Evolutionary conservation across 768 basidiomycete genomes (phyloP).

Genomic region (Tricholoma terreum): DNA sequence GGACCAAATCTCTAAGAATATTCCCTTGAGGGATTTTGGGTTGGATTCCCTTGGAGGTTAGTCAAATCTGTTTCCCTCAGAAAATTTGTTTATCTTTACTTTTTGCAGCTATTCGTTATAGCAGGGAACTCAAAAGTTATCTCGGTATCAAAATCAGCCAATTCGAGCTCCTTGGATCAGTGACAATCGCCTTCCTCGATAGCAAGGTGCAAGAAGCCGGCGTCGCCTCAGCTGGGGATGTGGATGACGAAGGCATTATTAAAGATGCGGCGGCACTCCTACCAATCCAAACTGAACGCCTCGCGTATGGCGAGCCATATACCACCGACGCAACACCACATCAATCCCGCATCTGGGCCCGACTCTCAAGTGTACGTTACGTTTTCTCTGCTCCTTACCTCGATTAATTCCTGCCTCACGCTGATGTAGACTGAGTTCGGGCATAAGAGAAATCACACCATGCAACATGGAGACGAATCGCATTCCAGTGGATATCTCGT

Average conservation of each 20-base stretch:
- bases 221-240: background rate
- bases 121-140: background rate
- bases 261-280: background rate
- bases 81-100: no score
- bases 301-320: background rate
- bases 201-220: background rate
- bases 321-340: background rate
- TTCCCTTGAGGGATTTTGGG: background rate
- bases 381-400: no score
- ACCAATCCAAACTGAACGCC: background rate
- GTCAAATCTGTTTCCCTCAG: no score
- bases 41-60: conserved; percentile 1
- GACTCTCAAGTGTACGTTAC: no score
- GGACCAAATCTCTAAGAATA: background rate
- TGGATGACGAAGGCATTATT: background rate
- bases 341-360: no score
- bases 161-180: background rate
- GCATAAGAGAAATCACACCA: no score
- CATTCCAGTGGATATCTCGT: background rate
- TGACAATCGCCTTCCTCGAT: background rate
- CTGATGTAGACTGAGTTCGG: no score
- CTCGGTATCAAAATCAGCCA: background rate
- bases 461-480: no score
- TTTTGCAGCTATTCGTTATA: background rate
- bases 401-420: background rate